A percentile compares a stretch with the other conserved stretches of the same genome.
These are phyloP conservation scores for Hypoxylon sp. DNA, from an alignment of 2,329 filamentous ascomycete species.

Conservation along the genomic window DNA sequence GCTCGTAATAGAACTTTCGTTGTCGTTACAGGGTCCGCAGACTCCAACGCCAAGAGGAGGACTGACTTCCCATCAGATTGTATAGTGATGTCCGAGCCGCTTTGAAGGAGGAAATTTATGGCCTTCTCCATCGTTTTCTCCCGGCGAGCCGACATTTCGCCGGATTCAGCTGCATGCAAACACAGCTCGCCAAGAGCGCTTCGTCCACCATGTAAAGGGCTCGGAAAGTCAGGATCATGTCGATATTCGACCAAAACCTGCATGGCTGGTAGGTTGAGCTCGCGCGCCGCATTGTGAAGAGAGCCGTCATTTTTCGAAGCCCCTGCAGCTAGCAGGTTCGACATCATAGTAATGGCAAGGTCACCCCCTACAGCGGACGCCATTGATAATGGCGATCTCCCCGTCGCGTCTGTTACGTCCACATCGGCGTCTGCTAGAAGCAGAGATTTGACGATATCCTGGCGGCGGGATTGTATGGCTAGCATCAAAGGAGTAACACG, in stretches of 20 bases:
- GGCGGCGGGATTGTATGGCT: constrained; percentile 66
- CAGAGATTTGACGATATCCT: constrained; percentile 69
- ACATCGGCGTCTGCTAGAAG: constrained; percentile 70
- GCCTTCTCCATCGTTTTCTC: constrained; percentile 69
- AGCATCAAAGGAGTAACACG: constrained; percentile 70
- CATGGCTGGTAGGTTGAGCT: constrained; percentile 69
- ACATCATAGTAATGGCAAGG: constrained; percentile 65
- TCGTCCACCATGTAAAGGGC: constrained; percentile 70
- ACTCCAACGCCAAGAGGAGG: constrained; percentile 71
- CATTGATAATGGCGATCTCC: constrained; percentile 71
- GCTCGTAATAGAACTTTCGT: constrained; percentile 71
- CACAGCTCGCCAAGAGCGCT: constrained; percentile 75
- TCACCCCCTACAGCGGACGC: constrained; percentile 68
- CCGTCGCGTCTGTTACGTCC: constrained; percentile 67
- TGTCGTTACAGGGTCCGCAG: constrained; percentile 65
- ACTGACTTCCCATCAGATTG: constrained; percentile 69
- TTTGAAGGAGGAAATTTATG: constrained; percentile 67
- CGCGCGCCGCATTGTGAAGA: constrained; percentile 72
- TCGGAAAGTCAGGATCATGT: constrained; percentile 75
- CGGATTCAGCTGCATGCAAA: constrained; percentile 63
- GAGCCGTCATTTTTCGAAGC: constrained; percentile 73
- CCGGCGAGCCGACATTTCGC: constrained; percentile 59
- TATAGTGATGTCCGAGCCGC: constrained; percentile 68
- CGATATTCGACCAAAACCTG: constrained; percentile 68
- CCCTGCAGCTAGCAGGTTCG: constrained; percentile 66